Base-by-base conservation (phyloP, 2,329 filamentous ascomycete species). In the Diplocarpon rosae region DNA sequence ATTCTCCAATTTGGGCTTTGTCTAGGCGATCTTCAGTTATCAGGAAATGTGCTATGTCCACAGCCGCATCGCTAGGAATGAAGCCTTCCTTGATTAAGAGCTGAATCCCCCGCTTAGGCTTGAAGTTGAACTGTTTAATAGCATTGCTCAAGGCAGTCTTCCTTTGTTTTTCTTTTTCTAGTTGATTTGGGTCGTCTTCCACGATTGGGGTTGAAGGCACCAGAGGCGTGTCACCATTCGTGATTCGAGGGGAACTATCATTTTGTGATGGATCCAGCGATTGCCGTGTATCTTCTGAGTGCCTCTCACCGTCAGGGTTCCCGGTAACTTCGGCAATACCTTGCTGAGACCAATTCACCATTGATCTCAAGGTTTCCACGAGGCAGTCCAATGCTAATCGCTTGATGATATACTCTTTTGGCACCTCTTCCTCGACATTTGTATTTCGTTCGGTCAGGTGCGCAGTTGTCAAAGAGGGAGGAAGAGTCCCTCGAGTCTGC, bases 51-150 rank as follows among this genome's bases (percentile, higher is more conserved):
- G 89, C 92, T 57, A 98, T 86, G 52, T 95, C 87, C 46, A 82
- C 71, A 0, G 92, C 83, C 6, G 71, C 75, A 42, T 89, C 77
- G 44, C 83, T 90, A 1, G 75, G 66, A 47, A 98, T 95, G 62
- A 98, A 95, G 0, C 87, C 86, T 51, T 93, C 85, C 20, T 84
- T 75, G 11, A 96, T 61, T 14, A 98, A 66, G 13, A 83, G 67
- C 61, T 95, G 95, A 59, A 98, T 77, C 5, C 92, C 93, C 47
- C 84, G 79, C 65, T 98, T 98, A 0, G 93, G 88, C 63, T 98
- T 98, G 70, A 90, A 95, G 63, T 98, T 98, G 72, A 98, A 98
- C 50, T 87, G 83, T 39, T 82, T 79, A 43, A 95, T 83, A 1
- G 85, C 90, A 56, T 94, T 92, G 42, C 81, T 85, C 49, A 96